Percentiles rank a stretch among this genome's conserved stretches.
Evolutionary conservation across 768 basidiomycete genomes (phyloP).

Genomic region (Amanita pallidorosea): DNA sequence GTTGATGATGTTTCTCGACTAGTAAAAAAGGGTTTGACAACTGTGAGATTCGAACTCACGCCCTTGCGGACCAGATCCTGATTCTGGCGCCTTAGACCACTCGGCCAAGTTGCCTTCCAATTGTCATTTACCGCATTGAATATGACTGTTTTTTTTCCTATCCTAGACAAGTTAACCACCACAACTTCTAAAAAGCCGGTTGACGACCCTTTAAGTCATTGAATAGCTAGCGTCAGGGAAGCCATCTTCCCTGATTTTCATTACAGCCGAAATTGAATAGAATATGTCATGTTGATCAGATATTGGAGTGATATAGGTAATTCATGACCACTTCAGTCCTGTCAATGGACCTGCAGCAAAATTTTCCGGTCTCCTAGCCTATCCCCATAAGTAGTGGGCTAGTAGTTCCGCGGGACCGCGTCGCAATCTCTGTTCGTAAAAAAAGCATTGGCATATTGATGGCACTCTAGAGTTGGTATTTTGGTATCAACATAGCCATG

Average conservation of each 20-base stretch:
- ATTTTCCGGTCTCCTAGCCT: too few species aligned
- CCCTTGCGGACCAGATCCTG: constrained; percentile 31
- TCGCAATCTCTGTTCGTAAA: too few species aligned
- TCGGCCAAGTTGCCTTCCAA: constrained; percentile 32
- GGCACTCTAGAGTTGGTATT: too few species aligned
- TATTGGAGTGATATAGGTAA: background rate
- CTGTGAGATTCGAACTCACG: constrained; percentile 27
- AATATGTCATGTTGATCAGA: too few species aligned
- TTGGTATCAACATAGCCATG: too few species aligned
- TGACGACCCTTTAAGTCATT: background rate
- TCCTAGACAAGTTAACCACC: too few species aligned
- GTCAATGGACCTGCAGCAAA: background rate
- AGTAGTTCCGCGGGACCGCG: too few species aligned
- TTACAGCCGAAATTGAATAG: background rate
- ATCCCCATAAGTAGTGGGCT: too few species aligned
- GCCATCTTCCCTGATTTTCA: background rate
- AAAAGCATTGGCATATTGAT: too few species aligned
- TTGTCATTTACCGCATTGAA: too few species aligned
- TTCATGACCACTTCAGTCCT: background rate
- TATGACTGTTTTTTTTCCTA: background rate
- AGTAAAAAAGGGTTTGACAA: constrained; percentile 12
- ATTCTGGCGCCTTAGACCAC: constrained; percentile 53
- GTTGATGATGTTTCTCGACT: too few species aligned
- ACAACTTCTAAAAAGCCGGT: too few species aligned
- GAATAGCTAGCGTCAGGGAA: background rate